Evolutionary conservation across 2,329 filamentous ascomycete species (phyloP).

Genomic region (Xylariomycetidae sp.): DNA sequence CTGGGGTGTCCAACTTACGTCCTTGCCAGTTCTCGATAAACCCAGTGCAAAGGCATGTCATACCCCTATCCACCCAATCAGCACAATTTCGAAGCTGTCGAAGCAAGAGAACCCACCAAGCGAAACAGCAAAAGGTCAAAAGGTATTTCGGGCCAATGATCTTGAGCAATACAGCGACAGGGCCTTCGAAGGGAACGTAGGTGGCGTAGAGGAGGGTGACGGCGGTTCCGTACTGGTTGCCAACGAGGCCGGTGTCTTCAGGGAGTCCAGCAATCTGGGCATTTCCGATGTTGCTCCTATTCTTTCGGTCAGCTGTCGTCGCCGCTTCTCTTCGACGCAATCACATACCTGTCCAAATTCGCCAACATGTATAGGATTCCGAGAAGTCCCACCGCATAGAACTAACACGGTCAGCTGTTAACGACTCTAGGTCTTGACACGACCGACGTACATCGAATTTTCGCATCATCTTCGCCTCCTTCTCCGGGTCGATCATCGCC

Average conservation of each 20-base stretch:
- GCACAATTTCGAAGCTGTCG: background rate
- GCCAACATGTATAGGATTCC: conserved; percentile 25
- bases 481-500: conserved; percentile 5
- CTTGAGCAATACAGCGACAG: conserved; percentile 27
- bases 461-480: conserved; percentile 17
- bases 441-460: conserved; percentile 17
- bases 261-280: conserved; percentile 29
- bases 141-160: conserved; percentile 26
- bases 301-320: background rate
- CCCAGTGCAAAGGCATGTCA: conserved; percentile 21
- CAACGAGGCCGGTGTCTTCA: conserved; percentile 25
- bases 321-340: background rate
- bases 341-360: conserved; percentile 21
- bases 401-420: conserved; percentile 7
- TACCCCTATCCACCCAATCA: conserved; percentile 6
- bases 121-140: conserved; percentile 17
- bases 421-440: conserved; percentile 4
- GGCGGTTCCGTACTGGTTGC: conserved; percentile 26
- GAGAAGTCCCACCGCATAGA: conserved; percentile 7
- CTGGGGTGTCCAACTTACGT: no score
- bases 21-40: conserved; percentile 25
- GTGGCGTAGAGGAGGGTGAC: conserved; percentile 28
- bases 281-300: conserved; percentile 18
- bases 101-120: conserved; percentile 14
- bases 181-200: conserved; percentile 27